Conservation (phyloP, 1,284 basidiomycete species). For the Tylopilus orsonianus region DNA sequence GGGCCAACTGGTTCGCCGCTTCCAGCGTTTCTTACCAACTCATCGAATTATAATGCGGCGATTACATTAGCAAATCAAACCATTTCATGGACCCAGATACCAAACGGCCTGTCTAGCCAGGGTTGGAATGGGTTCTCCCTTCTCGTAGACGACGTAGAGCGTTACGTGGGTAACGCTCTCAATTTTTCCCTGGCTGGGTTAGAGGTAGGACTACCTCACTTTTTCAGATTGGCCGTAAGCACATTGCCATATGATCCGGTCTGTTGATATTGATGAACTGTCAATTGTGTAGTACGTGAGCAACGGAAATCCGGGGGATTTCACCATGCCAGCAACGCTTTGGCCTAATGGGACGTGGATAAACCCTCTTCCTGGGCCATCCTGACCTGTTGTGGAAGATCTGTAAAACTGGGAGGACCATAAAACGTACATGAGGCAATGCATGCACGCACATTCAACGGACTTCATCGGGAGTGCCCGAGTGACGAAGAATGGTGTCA, state of each 20-base stretch:
- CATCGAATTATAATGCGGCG: conserved; percentile 59
- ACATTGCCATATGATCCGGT: background rate
- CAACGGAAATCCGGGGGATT: conserved; percentile 65
- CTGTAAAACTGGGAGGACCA: background rate
- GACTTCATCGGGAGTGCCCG: no score
- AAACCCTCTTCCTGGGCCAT: conserved; percentile 66
- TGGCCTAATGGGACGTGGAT: conserved; percentile 84
- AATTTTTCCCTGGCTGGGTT: conserved; percentile 69
- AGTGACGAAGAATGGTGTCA: no score
- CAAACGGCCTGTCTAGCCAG: conserved; percentile 33
- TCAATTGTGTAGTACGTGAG: conserved; percentile 54
- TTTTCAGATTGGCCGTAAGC: conserved; percentile 81
- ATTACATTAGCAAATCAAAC: conserved; percentile 56
- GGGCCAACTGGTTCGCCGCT: conserved; percentile 68
- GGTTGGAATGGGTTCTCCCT: conserved; percentile 80
- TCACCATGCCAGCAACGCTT: conserved; percentile 75
- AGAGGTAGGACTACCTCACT: conserved; percentile 68
- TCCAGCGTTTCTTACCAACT: conserved; percentile 73
- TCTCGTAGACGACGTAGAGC: conserved; percentile 83
- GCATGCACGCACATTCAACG: no score
- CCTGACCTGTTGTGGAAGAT: conserved; percentile 36
- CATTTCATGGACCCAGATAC: conserved; percentile 63
- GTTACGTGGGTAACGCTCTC: conserved; percentile 64
- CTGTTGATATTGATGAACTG: no score
- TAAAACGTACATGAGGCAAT: background rate